Percentiles rank a stretch among this genome's conserved stretches.
These are phyloP conservation scores for Smithsoniella earleae DNA, from an alignment of 163 green algal species.

Conservation along the genomic window DNA sequence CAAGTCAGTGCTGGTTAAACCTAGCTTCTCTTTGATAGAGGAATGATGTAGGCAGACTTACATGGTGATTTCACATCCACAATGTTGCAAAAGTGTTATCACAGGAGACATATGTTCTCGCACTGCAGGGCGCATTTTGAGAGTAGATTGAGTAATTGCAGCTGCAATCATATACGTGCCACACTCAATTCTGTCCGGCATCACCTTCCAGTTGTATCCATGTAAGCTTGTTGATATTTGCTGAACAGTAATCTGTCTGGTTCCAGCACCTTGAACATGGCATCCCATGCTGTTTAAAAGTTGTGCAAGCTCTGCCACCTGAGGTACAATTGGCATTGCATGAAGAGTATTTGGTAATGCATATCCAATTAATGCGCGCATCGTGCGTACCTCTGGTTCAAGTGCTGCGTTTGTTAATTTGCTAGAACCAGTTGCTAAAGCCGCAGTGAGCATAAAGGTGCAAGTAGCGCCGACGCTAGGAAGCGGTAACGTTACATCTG, in stretches of 20 bases:
- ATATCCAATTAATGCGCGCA: too few relatives aligned
- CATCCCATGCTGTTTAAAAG: background rate
- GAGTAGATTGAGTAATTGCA: background rate
- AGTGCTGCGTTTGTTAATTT: background rate
- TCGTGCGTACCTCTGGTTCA: background rate
- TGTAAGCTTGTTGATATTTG: background rate
- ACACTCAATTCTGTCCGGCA: background rate
- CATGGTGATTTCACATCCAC: too few relatives aligned
- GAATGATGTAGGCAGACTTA: too few relatives aligned
- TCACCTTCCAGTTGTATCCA: background rate
- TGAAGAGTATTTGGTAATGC: too few relatives aligned
- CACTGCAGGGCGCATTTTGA: background rate
- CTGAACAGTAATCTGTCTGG: background rate
- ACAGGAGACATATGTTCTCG: background rate
- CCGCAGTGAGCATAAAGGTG: background rate
- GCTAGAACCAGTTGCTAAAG: background rate
- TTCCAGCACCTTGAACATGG: background rate
- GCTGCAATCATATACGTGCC: slow-evolving; percentile 1
- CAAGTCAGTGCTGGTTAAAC: too few relatives aligned
- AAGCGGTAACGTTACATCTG: background rate
- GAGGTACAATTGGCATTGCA: too few relatives aligned
- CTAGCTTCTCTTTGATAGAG: too few relatives aligned
- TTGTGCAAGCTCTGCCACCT: background rate
- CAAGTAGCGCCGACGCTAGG: slow-evolving; percentile 5
- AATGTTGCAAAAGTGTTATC: too few relatives aligned